A percentile compares a stretch with the other conserved stretches of the same genome.
Evolutionary conservation across 306 rosid species (phyloP).

Genomic region (Cicer pinnatifidum): DNA sequence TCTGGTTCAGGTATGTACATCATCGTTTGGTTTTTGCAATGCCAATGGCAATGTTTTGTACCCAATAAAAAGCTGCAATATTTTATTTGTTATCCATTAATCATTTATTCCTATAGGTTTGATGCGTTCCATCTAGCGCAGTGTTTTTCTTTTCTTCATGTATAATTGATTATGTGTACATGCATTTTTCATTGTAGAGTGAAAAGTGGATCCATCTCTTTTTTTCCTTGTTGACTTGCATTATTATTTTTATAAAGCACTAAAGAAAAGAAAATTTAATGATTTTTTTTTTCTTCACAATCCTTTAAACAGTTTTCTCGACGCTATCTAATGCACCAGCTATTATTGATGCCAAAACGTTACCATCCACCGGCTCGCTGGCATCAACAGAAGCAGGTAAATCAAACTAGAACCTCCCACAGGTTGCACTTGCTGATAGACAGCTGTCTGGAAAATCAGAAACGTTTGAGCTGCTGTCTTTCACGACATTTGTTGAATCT

Average conservation of each 20-base stretch:
- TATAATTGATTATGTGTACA: not conserved
- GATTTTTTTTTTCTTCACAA: conserved; percentile 3
- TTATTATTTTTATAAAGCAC: conserved; percentile 16
- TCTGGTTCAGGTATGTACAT: conserved; percentile 77
- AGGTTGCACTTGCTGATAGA: conserved; percentile 47
- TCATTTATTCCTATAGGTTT: not conserved
- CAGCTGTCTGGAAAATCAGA: conserved; percentile 61
- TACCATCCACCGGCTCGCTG: conserved; percentile 39
- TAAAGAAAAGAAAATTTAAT: conserved; percentile 8
- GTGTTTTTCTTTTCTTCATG: not conserved
- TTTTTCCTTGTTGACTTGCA: conserved; percentile 14
- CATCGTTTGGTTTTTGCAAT: not conserved
- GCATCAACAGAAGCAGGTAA: conserved; percentile 45
- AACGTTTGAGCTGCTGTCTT: conserved; percentile 76
- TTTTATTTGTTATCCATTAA: too few species aligned
- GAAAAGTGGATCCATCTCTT: conserved; percentile 12
- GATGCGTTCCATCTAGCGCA: too few species aligned
- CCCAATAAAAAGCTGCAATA: too few species aligned
- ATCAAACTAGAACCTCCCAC: conserved; percentile 43
- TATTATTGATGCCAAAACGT: conserved; percentile 53
- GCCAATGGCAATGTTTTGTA: too few species aligned
- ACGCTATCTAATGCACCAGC: conserved; percentile 69
- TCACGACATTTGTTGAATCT: conserved; percentile 78
- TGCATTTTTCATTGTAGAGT: conserved; percentile 2
- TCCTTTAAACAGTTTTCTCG: conserved; percentile 67